Evolutionary conservation across 345 rosid genomes (phyloP).

Genomic region (Abelmoschus esculentus): DNA sequence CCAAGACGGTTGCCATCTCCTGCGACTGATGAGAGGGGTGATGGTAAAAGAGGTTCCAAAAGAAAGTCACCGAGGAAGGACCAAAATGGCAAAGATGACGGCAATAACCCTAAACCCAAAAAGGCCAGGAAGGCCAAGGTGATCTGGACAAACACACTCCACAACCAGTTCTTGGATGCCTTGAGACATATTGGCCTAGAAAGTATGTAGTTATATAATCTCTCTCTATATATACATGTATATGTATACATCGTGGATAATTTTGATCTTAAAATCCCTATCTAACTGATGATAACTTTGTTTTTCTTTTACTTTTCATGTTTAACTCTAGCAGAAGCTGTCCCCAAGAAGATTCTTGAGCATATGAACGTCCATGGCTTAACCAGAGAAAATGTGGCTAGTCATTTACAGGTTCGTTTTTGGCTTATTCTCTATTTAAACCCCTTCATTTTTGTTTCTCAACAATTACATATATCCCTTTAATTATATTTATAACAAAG

Average conservation of each 20-base stretch:
- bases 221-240: too few relatives aligned
- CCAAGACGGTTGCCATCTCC: neutral
- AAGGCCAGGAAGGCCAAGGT: slow-evolving; percentile 11
- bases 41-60: neutral
- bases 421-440: neutral
- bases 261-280: too few relatives aligned
- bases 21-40: neutral
- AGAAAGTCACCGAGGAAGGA: neutral
- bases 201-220: too few relatives aligned
- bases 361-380: slow-evolving; percentile 35
- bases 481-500: too few relatives aligned
- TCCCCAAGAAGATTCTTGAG: slow-evolving; percentile 40
- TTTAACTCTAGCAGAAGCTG: slow-evolving; percentile 10
- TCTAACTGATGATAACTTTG: too few relatives aligned
- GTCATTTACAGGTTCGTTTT: slow-evolving; percentile 26
- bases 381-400: slow-evolving; percentile 35
- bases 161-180: slow-evolving; percentile 12
- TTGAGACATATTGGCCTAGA: slow-evolving; percentile 3
- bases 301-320: neutral
- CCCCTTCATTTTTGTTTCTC: too few relatives aligned
- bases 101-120: neutral
- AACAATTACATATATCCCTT: neutral
- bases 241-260: neutral
- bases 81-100: neutral
- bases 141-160: slow-evolving; percentile 10